A percentile compares a stretch with the other conserved stretches of the same genome.
Evolutionary conservation across 2,329 filamentous ascomycete species (phyloP).

Genomic region (Blastomyces silverae): DNA sequence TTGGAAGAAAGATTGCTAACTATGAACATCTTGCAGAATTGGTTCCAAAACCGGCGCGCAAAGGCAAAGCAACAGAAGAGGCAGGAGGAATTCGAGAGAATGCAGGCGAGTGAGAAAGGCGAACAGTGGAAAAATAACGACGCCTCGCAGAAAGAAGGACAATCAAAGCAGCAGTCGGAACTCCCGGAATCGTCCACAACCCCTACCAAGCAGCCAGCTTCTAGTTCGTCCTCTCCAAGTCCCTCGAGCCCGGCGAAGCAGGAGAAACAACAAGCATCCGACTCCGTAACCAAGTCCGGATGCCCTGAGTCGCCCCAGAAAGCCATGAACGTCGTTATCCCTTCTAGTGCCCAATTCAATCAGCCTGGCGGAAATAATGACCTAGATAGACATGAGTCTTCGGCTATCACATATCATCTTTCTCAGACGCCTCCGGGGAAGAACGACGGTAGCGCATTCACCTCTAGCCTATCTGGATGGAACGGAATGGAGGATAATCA

Average conservation of each 20-base stretch:
- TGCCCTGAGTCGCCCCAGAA: neutral
- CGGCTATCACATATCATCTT: neutral
- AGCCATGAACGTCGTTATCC: neutral
- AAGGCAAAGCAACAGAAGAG: conserved; percentile 48
- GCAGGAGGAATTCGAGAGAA: conserved; percentile 45
- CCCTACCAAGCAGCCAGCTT: conserved; percentile 7
- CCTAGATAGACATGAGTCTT: neutral
- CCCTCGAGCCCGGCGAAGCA: conserved; percentile 24
- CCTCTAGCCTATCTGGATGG: conserved; percentile 1
- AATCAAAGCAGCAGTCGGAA: conserved; percentile 18
- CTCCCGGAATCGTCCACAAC: conserved; percentile 1
- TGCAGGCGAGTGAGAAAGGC: conserved; percentile 30
- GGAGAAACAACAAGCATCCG: conserved; percentile 20
- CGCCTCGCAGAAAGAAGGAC: conserved; percentile 24
- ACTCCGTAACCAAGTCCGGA: neutral
- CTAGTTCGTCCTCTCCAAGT: conserved; percentile 8
- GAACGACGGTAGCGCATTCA: neutral
- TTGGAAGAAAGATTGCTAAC: neutral
- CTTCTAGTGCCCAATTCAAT: conserved; percentile 1
- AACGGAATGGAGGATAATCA: conserved; percentile 1
- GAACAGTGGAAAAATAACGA: conserved; percentile 30
- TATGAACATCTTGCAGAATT: conserved; percentile 36
- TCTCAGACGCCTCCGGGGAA: conserved; percentile 4
- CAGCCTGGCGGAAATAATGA: neutral
- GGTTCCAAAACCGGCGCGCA: conserved; percentile 49